Conservation (phyloP, 73 alveolate genomes). For the Paramecium tetraurelia region DNA sequence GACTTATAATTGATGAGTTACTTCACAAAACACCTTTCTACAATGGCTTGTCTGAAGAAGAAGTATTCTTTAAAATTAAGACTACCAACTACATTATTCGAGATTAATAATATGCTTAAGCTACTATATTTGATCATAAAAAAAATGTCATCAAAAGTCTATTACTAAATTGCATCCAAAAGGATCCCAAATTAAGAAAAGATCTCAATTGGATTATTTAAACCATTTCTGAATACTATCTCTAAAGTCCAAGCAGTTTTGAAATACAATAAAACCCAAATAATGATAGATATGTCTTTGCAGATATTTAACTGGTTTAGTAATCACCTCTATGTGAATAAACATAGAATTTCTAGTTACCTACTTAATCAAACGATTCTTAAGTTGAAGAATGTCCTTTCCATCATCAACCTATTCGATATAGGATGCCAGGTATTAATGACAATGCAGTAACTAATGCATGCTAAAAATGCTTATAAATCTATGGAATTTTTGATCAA, state of each 20-base stretch:
- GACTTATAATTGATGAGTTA: conserved; percentile 67
- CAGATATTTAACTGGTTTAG: not conserved
- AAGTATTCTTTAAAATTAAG: not conserved
- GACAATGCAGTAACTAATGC: conserved; percentile 6
- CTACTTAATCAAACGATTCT: not conserved
- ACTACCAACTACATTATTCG: not conserved
- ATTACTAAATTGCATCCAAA: not conserved
- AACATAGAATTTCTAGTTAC: not conserved
- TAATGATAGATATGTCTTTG: not conserved
- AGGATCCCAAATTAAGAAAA: conserved; percentile 27
- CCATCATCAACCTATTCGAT: not conserved
- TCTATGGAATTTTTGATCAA: conserved; percentile 23
- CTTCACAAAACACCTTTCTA: conserved; percentile 48
- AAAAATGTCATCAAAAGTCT: not conserved
- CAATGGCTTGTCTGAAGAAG: conserved; percentile 28
- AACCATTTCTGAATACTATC: not conserved
- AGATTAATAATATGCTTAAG: not conserved
- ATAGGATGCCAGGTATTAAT: conserved; percentile 5
- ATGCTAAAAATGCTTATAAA: not conserved
- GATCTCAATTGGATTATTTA: not conserved
- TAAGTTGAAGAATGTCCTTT: not conserved
- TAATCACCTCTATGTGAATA: not conserved
- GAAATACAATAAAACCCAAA: not conserved
- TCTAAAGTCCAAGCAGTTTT: not conserved
- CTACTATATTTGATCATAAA: conserved; percentile 15